A percentile compares a stretch with the other conserved stretches of the same genome.
Evolutionary conservation across 306 rosid genomes (phyloP).

Genomic region (Senna siamea): DNA sequence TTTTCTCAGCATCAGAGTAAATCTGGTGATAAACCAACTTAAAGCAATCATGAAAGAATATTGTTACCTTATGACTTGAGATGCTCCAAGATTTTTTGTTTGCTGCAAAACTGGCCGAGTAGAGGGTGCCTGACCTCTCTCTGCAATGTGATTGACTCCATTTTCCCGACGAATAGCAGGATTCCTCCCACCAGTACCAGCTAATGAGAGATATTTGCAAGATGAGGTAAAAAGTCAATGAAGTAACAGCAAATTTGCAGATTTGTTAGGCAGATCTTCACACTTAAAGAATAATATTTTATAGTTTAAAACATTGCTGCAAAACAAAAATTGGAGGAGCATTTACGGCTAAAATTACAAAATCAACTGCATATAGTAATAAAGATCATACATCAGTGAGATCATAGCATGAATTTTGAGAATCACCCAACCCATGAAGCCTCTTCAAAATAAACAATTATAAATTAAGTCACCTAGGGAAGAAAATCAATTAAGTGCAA

Average conservation of each 20-base stretch:
- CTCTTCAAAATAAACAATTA: constrained; percentile 3
- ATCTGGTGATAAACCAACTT: constrained; percentile 13
- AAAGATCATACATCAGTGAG: constrained; percentile 18
- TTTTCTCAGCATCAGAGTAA: constrained; percentile 20
- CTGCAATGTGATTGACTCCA: constrained; percentile 51
- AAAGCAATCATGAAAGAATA: background rate
- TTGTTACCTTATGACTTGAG: constrained; percentile 54
- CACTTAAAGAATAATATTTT: constrained; percentile 1
- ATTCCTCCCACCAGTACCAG: constrained; percentile 61
- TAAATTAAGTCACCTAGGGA: background rate
- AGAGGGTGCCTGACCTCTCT: constrained; percentile 52
- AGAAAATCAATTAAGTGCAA: background rate
- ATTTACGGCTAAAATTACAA: constrained; percentile 28
- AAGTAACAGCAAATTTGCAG: constrained; percentile 9
- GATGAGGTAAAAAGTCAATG: constrained; percentile 9
- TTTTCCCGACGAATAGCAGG: constrained; percentile 58
- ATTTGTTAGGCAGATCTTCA: background rate
- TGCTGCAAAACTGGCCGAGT: constrained; percentile 45
- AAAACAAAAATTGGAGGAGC: constrained; percentile 27
- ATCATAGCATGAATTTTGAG: constrained; percentile 6
- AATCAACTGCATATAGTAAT: background rate
- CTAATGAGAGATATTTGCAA: constrained; percentile 47
- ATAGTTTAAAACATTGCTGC: background rate
- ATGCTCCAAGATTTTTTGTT: constrained; percentile 41
- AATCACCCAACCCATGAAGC: background rate